Conservation (phyloP, 176 grass and related monocot genomes). For the Triticum timopheevii region DNA sequence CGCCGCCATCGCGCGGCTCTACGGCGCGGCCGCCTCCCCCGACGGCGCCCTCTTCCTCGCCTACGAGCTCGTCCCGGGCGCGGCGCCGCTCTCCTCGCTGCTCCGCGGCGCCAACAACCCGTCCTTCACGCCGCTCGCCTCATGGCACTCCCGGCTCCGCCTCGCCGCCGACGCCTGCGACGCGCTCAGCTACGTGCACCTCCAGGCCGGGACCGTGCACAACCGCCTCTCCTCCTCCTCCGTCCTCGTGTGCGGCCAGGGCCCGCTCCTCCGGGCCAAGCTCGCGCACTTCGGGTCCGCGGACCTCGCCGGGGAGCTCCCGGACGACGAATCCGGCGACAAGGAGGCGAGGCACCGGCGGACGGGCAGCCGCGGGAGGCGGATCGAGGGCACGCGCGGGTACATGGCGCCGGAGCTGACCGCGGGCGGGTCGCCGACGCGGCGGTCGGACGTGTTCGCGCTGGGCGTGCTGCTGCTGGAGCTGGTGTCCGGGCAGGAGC, state of each 20-base stretch:
- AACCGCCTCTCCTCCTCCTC: conserved; percentile 77
- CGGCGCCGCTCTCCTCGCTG: conserved; percentile 49
- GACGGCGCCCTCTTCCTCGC: conserved; percentile 71
- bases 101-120: conserved; percentile 79
- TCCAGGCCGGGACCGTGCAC: conserved; percentile 66
- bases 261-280: conserved; percentile 55
- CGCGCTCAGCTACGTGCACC: conserved; percentile 83
- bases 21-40: conserved; percentile 67
- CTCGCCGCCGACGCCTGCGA: conserved; percentile 67
- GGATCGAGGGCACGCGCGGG: conserved; percentile 76
- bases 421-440: conserved; percentile 30
- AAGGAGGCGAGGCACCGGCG: neutral
- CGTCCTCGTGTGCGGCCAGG: conserved; percentile 61
- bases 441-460: conserved; percentile 70
- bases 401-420: conserved; percentile 80
- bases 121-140: conserved; percentile 59
- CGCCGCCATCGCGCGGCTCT: conserved; percentile 67
- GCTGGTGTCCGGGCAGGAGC: conserved; percentile 74
- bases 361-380: conserved; percentile 36
- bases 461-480: conserved; percentile 77
- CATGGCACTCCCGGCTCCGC: conserved; percentile 70
- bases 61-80: conserved; percentile 62
- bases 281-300: conserved; percentile 77
- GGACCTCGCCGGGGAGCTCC: conserved; percentile 69
- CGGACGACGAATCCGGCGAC: neutral